Conservation (phyloP, 805 yeast species). For the Candida ulmi region DNA sequence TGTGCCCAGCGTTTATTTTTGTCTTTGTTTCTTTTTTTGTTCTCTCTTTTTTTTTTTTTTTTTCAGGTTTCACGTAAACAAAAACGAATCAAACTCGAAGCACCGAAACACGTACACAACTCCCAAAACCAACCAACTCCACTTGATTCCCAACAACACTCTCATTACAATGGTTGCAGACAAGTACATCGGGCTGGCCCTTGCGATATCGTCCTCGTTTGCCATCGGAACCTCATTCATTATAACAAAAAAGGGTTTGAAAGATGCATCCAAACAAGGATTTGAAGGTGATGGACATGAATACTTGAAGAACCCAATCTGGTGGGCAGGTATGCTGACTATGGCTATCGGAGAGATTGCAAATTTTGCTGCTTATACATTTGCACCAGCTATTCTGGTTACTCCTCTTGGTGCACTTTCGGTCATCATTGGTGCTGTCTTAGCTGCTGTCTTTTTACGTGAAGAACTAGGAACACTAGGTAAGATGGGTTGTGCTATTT, state of each 20-base stretch:
- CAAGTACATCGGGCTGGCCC: conserved; percentile 81
- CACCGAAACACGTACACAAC: no score
- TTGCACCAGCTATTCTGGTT: conserved; percentile 90
- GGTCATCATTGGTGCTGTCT: conserved; percentile 86
- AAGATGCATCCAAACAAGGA: conserved; percentile 63
- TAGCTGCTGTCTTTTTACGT: conserved; percentile 78
- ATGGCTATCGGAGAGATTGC: conserved; percentile 92
- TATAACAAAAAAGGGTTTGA: conserved; percentile 80
- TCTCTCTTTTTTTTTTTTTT: no score
- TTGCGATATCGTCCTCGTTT: conserved; percentile 80
- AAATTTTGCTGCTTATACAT: conserved; percentile 90
- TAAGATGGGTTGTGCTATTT: conserved; percentile 88
- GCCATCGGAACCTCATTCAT: conserved; percentile 91
- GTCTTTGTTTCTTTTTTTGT: no score
- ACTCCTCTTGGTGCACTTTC: conserved; percentile 90
- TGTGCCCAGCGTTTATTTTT: no score
- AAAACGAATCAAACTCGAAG: no score
- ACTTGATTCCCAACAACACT: no score
- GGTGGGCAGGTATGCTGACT: conserved; percentile 92
- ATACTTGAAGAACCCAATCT: conserved; percentile 76
- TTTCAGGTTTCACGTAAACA: no score
- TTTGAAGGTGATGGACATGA: conserved; percentile 68
- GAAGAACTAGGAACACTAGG: conserved; percentile 88
- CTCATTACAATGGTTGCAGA: conserved; percentile 67
- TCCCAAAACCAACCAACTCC: not conserved